Base-by-base conservation (phyloP, 2,329 filamentous ascomycete species). In the Diaporthe citri region DNA sequence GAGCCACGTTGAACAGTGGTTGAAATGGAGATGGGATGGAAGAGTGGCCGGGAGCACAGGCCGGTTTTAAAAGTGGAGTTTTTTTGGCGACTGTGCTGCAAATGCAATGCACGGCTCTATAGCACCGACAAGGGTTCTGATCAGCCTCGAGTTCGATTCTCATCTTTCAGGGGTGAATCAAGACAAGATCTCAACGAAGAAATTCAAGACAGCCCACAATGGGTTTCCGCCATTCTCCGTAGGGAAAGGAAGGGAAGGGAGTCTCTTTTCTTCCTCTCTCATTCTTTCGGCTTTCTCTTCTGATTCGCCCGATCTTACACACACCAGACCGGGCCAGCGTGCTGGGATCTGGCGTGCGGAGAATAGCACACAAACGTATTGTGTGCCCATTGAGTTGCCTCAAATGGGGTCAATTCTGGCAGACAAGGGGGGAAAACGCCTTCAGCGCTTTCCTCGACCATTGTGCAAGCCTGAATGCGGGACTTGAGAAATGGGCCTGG, bases 191-290 rank as follows among this genome's bases (percentile, higher is more conserved):
- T 76, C 72, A 59, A 72, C 64, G 48, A 62, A 72, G 67, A 69
- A 72, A 41, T 64, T 70, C 71, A 75, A 75, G 71, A 74, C 71
- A 67, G 74, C 74, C 60, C 74, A 74, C 57, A 73, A 34, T 71
- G 56, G 56, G 71, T 66, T 74, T 69, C 71, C 71, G 59, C 74
- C 48, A 67, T 52, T 78, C 79, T 77, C 64, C 74, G 55, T 52
- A 60, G 34, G 55, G 41, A 72, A 70, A 56, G 67, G 55, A 55
- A 60, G 75, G 75, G 52, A 78, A 72, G 74, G 72, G 76, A 77
- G 76, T 79, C 77, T 82, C 79, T 64, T 72, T 43, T 62, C 46
- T 74, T 64, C 48, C 52, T 69, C 73, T 76, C 73, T 76, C 71
- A 67, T 64, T 69, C 57, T 56, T 56, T 60, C 60, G 66, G 66